Percentiles rank a stretch among this genome's conserved stretches.
These are phyloP conservation scores for Xylaria grammica DNA, from an alignment of 495 filamentous ascomycete genomes.

Conservation along the genomic window DNA sequence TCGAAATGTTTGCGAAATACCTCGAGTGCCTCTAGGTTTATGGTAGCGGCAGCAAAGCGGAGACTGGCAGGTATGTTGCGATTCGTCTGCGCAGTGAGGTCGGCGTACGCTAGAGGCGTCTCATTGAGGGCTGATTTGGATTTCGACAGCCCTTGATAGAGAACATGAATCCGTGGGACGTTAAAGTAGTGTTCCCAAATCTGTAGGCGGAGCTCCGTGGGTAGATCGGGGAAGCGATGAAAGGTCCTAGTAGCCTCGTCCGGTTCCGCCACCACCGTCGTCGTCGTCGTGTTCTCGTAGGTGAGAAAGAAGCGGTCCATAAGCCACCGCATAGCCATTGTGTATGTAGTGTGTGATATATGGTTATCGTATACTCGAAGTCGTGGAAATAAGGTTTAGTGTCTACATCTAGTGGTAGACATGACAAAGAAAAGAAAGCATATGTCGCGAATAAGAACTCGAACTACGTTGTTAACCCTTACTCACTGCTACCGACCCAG, in stretches of 20 bases:
- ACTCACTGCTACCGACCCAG: constrained; percentile 5
- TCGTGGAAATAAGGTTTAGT: background rate
- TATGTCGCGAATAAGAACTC: background rate
- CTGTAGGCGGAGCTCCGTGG: constrained; percentile 41
- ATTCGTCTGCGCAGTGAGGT: constrained; percentile 21
- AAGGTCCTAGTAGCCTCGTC: constrained; percentile 24
- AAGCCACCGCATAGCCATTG: constrained; percentile 16
- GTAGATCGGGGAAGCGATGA: constrained; percentile 37
- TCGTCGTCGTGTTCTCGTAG: background rate
- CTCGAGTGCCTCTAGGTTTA: constrained; percentile 15
- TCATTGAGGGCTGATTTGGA: background rate
- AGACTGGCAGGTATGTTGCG: background rate
- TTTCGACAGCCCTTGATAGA: constrained; percentile 9
- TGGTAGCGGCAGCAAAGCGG: constrained; percentile 16
- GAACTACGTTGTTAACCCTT: background rate
- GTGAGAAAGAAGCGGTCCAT: background rate
- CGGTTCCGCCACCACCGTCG: background rate
- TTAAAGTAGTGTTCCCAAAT: constrained; percentile 27
- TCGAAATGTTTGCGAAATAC: constrained; percentile 11
- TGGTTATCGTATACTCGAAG: background rate
- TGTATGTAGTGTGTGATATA: background rate
- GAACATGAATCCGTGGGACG: constrained; percentile 17
- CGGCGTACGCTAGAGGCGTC: constrained; percentile 9
- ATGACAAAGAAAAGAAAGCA: background rate
- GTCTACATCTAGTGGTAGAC: background rate